Evolutionary conservation across 306 rosid genomes (phyloP).

Genomic region (Carpinus viminea): DNA sequence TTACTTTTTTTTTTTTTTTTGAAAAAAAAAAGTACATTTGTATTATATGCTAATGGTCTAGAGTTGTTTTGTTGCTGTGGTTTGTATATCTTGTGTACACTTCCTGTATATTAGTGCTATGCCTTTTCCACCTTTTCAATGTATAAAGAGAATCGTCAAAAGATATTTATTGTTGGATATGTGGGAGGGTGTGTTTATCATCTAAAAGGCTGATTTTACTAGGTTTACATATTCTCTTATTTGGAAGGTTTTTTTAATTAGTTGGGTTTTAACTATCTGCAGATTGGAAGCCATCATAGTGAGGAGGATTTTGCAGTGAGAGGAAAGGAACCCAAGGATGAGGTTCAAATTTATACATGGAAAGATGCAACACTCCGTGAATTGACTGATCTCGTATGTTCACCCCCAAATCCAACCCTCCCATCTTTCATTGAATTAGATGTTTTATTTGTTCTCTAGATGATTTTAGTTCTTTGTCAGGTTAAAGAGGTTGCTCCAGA

Average conservation of each 20-base stretch:
- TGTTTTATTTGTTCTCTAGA: conserved; percentile 7
- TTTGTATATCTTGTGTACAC: background rate
- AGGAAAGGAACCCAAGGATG: conserved; percentile 94
- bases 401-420: background rate
- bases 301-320: conserved; percentile 86
- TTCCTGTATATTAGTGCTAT: background rate
- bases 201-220: background rate
- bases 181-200: background rate
- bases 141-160: background rate
- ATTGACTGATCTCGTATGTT: conserved; percentile 83
- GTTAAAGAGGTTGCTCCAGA: conserved; percentile 95
- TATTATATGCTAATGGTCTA: background rate
- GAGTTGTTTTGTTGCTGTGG: background rate
- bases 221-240: background rate
- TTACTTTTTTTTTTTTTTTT: too few relatives aligned
- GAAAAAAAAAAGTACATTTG: background rate
- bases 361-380: conserved; percentile 96
- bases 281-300: conserved; percentile 76
- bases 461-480: conserved; percentile 41
- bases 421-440: background rate
- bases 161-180: background rate
- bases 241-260: background rate
- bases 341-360: conserved; percentile 98
- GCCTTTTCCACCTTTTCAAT: background rate
- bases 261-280: conserved; percentile 22